A percentile compares a stretch with the other conserved stretches of the same genome.
phyloP scores from a whole-genome alignment of 2,329 filamentous ascomycete genomes.

The Aspergillus sp. region DNA sequence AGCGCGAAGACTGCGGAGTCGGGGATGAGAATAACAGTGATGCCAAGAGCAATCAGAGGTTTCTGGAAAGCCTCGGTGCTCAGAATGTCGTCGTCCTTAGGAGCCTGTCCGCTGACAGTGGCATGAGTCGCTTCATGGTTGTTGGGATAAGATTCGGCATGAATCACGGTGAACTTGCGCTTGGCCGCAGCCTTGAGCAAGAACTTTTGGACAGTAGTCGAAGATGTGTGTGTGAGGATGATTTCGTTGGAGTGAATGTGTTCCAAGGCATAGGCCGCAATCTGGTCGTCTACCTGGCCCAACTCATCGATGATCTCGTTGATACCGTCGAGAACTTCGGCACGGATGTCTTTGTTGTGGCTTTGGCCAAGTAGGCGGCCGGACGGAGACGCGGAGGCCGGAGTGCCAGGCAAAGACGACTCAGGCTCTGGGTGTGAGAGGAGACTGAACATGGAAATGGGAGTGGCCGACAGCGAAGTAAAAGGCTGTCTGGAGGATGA shows the following conservation, averaged over 20 bases:
- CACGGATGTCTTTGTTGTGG: slow-evolving; percentile 68
- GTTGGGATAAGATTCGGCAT: slow-evolving; percentile 73
- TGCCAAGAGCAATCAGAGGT: slow-evolving; percentile 73
- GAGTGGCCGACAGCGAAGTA: slow-evolving; percentile 55
- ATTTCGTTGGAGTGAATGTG: slow-evolving; percentile 93
- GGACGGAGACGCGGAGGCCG: slow-evolving; percentile 37
- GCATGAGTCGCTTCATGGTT: slow-evolving; percentile 66
- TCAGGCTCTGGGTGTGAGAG: slow-evolving; percentile 66
- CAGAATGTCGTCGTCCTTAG: slow-evolving; percentile 51
- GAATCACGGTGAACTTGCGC: slow-evolving; percentile 86
- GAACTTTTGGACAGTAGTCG: slow-evolving; percentile 84
- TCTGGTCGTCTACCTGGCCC: slow-evolving; percentile 87
- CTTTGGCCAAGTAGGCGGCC: slow-evolving; percentile 33
- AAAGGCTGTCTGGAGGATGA: slow-evolving; percentile 59
- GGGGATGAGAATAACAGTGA: slow-evolving; percentile 79
- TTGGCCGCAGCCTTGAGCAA: slow-evolving; percentile 83
- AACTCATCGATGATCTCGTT: slow-evolving; percentile 96
- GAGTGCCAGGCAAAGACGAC: slow-evolving; percentile 44
- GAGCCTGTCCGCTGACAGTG: slow-evolving; percentile 58
- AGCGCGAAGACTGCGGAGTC: slow-evolving; percentile 87
- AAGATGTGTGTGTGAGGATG: slow-evolving; percentile 85
- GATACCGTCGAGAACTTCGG: slow-evolving; percentile 91
- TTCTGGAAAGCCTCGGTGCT: slow-evolving; percentile 66
- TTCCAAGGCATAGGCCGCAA: slow-evolving; percentile 82
- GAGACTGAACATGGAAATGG: slow-evolving; percentile 83